A percentile compares a stretch with the other conserved stretches of the same genome.
These are phyloP conservation scores for Erodium trifolium DNA, from an alignment of 441 rosid genomes.

Conservation along the genomic window DNA sequence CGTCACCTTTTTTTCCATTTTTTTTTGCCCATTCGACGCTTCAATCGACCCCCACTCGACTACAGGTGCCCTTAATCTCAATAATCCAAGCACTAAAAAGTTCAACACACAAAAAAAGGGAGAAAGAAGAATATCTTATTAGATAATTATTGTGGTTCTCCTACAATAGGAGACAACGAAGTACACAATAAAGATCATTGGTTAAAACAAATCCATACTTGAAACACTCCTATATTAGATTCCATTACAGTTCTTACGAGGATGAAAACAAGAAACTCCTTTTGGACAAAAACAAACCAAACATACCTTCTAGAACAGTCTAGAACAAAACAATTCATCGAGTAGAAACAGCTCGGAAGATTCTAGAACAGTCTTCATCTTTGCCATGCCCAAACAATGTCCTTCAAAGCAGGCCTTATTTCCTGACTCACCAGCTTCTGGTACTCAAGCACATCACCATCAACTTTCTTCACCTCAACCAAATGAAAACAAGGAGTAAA, in stretches of 20 bases:
- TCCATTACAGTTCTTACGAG: not conserved
- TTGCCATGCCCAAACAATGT: conserved; percentile 87
- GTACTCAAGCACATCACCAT: conserved; percentile 73
- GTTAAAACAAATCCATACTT: too few relatives aligned
- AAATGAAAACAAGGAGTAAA: conserved; percentile 59
- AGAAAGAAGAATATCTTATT: not conserved
- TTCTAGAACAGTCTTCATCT: conserved; percentile 27
- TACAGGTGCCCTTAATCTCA: too few relatives aligned
- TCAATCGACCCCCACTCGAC: too few relatives aligned
- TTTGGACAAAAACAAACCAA: not conserved
- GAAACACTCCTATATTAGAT: not conserved
- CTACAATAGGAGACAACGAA: too few relatives aligned
- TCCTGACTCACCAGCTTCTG: conserved; percentile 56
- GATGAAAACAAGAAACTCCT: not conserved
- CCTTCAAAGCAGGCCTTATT: conserved; percentile 60
- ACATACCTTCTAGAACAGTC: not conserved
- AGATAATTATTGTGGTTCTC: not conserved
- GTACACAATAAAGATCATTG: too few relatives aligned
- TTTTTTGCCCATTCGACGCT: too few relatives aligned
- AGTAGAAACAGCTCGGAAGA: not conserved
- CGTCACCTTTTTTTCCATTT: too few relatives aligned
- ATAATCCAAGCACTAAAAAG: not conserved
- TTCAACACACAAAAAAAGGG: not conserved
- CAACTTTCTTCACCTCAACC: conserved; percentile 69
- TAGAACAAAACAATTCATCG: too few relatives aligned